Conservation (phyloP, 306 rosid genomes). For the Malus fusca region DNA sequence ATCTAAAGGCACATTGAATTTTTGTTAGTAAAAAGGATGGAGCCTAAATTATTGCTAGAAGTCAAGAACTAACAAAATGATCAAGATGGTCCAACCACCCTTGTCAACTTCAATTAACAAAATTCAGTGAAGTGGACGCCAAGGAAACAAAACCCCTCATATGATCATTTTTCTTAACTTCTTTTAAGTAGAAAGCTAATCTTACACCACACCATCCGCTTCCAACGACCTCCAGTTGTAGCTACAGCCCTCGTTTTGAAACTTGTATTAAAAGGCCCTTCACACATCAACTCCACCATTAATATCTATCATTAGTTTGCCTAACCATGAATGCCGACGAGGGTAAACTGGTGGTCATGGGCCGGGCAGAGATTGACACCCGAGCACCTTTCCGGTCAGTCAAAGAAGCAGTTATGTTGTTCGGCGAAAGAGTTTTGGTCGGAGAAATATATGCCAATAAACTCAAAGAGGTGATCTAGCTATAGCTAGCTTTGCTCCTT, state of each 20-base stretch:
- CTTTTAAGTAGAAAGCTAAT: slow-evolving; percentile 13
- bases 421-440: slow-evolving; percentile 74
- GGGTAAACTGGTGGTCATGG: slow-evolving; percentile 27
- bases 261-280: slow-evolving; percentile 27
- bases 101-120: slow-evolving; percentile 76
- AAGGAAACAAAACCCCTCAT: slow-evolving; percentile 46
- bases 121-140: slow-evolving; percentile 96
- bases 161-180: slow-evolving; percentile 24
- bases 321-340: slow-evolving; percentile 31
- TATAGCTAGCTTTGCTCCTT: too few relatives aligned
- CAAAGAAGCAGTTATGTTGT: slow-evolving; percentile 77
- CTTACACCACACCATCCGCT: slow-evolving; percentile 27
- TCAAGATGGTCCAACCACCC: slow-evolving; percentile 55
- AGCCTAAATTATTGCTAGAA: not conserved
- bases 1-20: not conserved
- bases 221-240: slow-evolving; percentile 15
- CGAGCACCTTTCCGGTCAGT: slow-evolving; percentile 79
- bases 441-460: slow-evolving; percentile 73
- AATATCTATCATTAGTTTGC: not conserved
- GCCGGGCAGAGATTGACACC: slow-evolving; percentile 78
- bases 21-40: not conserved
- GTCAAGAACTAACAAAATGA: slow-evolving; percentile 33
- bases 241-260: not conserved
- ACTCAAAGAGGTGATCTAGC: slow-evolving; percentile 56
- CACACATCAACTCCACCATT: slow-evolving; percentile 9